Evolutionary conservation across 2,329 filamentous ascomycete species (phyloP).

Genomic region (Sporothrix luriei): DNA sequence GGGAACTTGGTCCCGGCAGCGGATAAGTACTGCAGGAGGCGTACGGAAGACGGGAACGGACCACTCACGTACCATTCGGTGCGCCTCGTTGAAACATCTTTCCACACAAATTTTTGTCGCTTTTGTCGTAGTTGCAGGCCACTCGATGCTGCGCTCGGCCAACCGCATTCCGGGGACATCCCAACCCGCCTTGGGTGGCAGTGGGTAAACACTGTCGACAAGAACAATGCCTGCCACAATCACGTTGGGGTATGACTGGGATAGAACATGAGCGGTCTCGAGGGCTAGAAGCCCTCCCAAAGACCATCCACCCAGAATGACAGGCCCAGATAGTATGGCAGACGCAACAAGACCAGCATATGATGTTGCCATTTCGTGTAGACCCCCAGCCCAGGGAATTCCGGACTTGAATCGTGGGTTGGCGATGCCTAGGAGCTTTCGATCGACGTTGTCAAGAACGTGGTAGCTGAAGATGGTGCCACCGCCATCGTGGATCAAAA

Average conservation of each 20-base stretch:
- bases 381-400: conserved; percentile 53
- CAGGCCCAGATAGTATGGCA: conserved; percentile 44
- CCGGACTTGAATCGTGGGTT: conserved; percentile 57
- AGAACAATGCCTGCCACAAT: conserved; percentile 55
- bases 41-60: conserved; percentile 38
- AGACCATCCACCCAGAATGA: conserved; percentile 61
- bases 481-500: conserved; percentile 64
- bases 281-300: conserved; percentile 57
- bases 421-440: conserved; percentile 56
- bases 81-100: conserved; percentile 49
- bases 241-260: conserved; percentile 39
- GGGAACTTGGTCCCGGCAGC: conserved; percentile 49
- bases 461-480: conserved; percentile 63
- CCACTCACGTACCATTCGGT: conserved; percentile 49
- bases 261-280: conserved; percentile 53
- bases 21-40: conserved; percentile 50
- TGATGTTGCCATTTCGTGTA: conserved; percentile 57
- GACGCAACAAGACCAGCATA: conserved; percentile 53
- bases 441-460: conserved; percentile 53
- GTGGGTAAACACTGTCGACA: conserved; percentile 53
- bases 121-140: conserved; percentile 39
- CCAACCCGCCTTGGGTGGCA: conserved; percentile 29
- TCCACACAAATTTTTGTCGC: conserved; percentile 41
- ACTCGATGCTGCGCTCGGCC: conserved; percentile 39
- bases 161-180: conserved; percentile 37